These are phyloP conservation scores for Trichoderma sp. DNA, from an alignment of 2,329 filamentous ascomycete genomes.

Conservation along the genomic window DNA sequence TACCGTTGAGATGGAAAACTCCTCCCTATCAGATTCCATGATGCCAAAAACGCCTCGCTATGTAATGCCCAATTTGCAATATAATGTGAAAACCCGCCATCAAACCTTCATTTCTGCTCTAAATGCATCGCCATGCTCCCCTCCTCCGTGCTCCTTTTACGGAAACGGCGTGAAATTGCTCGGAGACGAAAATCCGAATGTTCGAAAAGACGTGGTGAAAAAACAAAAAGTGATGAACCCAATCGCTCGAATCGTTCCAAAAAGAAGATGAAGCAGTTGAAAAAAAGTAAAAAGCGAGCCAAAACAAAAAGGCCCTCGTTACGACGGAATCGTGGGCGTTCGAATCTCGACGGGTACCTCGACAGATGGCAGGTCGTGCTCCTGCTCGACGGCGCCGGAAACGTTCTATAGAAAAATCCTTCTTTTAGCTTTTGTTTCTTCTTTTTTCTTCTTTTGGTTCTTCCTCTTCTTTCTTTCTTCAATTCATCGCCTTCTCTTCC, in stretches of 20 bases:
- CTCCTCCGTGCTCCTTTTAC: too few relatives aligned
- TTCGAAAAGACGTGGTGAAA: neutral
- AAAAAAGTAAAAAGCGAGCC: neutral
- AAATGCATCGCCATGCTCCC: neutral
- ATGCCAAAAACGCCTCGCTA: constrained; percentile 34
- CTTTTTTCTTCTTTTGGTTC: neutral
- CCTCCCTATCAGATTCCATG: neutral
- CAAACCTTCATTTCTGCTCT: neutral
- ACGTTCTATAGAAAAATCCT: constrained; percentile 21
- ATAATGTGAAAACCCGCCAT: neutral
- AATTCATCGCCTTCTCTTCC: constrained; percentile 36
- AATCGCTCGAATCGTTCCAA: neutral
- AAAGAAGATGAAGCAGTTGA: neutral
- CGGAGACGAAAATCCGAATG: neutral
- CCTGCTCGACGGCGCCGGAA: constrained; percentile 13
- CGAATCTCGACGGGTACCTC: constrained; percentile 31
- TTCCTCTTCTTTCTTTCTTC: constrained; percentile 13
- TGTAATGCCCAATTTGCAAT: constrained; percentile 31
- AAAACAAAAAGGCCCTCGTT: neutral
- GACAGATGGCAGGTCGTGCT: constrained; percentile 18
- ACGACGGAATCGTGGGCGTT: constrained; percentile 15
- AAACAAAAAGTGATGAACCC: neutral
- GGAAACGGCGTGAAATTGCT: too few relatives aligned
- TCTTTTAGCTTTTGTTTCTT: constrained; percentile 29
- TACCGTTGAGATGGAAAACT: neutral